A percentile compares a stretch with the other conserved stretches of the same genome.
phyloP scores from a whole-genome alignment of 805 yeast genomes.

The Ogataea siamensis region DNA sequence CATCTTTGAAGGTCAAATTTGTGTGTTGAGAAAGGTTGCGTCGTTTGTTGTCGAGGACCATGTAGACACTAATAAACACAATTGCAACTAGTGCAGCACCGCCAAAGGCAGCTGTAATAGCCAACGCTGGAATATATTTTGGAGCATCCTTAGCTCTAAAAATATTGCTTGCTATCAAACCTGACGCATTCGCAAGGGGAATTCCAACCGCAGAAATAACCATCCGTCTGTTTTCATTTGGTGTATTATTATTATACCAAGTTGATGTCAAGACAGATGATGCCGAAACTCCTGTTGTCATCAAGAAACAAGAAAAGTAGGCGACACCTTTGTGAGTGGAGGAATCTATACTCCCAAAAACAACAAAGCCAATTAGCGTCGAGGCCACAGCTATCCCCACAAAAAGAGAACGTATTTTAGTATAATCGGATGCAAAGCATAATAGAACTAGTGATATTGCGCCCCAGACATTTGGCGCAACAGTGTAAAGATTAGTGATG shows the following conservation, averaged over 20 bases:
- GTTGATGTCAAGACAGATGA: slow-evolving; percentile 49
- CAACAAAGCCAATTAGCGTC: slow-evolving; percentile 46
- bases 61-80: slow-evolving; percentile 27
- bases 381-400: slow-evolving; percentile 38
- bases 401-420: slow-evolving; percentile 39
- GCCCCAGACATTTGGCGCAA: slow-evolving; percentile 49
- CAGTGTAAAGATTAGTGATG: slow-evolving; percentile 41
- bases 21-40: slow-evolving; percentile 42
- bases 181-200: slow-evolving; percentile 57
- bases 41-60: slow-evolving; percentile 42
- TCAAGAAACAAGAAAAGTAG: slow-evolving; percentile 27
- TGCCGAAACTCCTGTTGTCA: slow-evolving; percentile 49
- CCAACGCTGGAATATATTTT: slow-evolving; percentile 49
- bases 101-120: slow-evolving; percentile 46
- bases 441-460: slow-evolving; percentile 41
- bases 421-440: slow-evolving; percentile 41
- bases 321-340: slow-evolving; percentile 30
- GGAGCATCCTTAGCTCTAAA: slow-evolving; percentile 53
- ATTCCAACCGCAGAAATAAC: slow-evolving; percentile 49
- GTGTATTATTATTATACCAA: slow-evolving; percentile 50
- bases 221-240: slow-evolving; percentile 44
- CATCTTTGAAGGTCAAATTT: slow-evolving; percentile 37
- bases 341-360: slow-evolving; percentile 45
- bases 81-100: slow-evolving; percentile 41
- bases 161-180: slow-evolving; percentile 51